Evolutionary conservation across 805 yeast genomes (phyloP).

Genomic region (Teunomyces kruisii): DNA sequence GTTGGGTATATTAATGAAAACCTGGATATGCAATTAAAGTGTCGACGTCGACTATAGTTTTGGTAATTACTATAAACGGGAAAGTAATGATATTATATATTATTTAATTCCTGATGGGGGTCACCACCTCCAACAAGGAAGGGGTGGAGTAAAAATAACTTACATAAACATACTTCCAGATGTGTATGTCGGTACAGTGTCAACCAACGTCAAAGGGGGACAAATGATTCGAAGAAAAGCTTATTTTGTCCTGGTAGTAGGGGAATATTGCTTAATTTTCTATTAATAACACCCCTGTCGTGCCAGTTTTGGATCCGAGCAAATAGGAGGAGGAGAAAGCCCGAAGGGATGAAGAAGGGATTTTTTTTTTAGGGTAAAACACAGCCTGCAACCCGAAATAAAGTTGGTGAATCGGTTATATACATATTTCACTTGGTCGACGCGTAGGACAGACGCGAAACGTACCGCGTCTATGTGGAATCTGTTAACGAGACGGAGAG

Average conservation of each 20-base stretch:
- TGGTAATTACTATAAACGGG: neutral
- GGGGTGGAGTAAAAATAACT: slow-evolving; percentile 4
- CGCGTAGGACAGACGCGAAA: neutral
- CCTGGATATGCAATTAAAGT: neutral
- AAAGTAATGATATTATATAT: slow-evolving; percentile 1
- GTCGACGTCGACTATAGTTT: neutral
- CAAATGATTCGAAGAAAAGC: neutral
- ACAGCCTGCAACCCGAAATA: neutral
- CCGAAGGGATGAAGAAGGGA: neutral
- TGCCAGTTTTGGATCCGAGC: neutral
- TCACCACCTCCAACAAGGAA: slow-evolving; percentile 1
- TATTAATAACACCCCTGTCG: neutral
- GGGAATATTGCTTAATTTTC: neutral
- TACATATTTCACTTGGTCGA: no score
- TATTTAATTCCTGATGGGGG: neutral
- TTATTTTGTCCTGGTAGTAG: slow-evolving; percentile 3
- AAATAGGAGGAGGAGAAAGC: neutral
- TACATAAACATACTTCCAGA: slow-evolving; percentile 2
- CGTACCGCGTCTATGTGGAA: no score
- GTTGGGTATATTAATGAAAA: neutral
- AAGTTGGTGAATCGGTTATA: no score
- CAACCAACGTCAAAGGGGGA: slow-evolving; percentile 4
- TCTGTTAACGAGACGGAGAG: neutral
- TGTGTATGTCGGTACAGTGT: neutral
- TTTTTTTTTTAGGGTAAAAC: neutral